Conservation (phyloP, 768 basidiomycete genomes). For the Tricholoma terreum region DNA sequence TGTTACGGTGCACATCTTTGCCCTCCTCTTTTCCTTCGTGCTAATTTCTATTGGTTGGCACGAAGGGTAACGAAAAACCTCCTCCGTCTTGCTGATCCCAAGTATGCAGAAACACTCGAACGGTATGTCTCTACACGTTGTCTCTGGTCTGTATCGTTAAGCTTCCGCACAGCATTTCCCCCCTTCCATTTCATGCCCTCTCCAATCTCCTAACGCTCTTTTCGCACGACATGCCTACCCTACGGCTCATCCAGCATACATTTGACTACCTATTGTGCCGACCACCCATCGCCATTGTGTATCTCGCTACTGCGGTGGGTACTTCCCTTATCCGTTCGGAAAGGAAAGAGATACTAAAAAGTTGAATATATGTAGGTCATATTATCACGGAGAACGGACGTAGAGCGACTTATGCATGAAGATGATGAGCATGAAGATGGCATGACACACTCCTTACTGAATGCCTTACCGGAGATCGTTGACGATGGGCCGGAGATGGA, state of each 20-base stretch:
- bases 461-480: slow-evolving; percentile 55
- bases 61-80: slow-evolving; percentile 72
- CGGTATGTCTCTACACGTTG: slow-evolving; percentile 37
- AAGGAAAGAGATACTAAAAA: neutral
- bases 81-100: slow-evolving; percentile 65
- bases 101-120: slow-evolving; percentile 67
- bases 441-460: slow-evolving; percentile 76
- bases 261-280: slow-evolving; percentile 87
- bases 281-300: slow-evolving; percentile 78
- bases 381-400: slow-evolving; percentile 66
- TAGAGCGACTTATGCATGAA: slow-evolving; percentile 56
- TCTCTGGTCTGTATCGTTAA: neutral
- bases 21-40: neutral
- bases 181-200: slow-evolving; percentile 85
- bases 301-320: slow-evolving; percentile 80
- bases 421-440: slow-evolving; percentile 62
- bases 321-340: neutral
- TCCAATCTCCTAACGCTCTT: slow-evolving; percentile 90
- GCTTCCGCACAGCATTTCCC: slow-evolving; percentile 50
- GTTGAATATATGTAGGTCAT: slow-evolving; percentile 51
- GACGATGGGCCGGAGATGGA: slow-evolving; percentile 33
- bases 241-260: slow-evolving; percentile 86
- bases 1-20: slow-evolving; percentile 52
- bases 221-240: slow-evolving; percentile 86
- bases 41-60: neutral